Conservation (phyloP, 805 yeast species). For the Sugiyamaella americana region DNA sequence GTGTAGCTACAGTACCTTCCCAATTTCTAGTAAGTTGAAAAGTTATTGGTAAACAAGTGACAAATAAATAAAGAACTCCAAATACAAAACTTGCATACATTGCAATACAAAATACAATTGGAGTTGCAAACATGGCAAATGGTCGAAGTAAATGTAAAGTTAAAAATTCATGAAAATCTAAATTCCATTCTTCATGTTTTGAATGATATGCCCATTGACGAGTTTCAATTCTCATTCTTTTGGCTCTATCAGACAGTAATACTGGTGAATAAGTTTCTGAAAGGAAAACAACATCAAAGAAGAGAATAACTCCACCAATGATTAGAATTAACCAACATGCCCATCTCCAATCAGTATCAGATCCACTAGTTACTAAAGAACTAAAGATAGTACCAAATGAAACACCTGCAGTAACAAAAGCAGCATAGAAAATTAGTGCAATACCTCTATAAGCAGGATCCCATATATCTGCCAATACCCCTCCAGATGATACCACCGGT, state of each 20-base stretch:
- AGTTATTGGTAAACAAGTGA: conserved; percentile 37
- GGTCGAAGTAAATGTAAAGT: conserved; percentile 75
- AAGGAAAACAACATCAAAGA: conserved; percentile 34
- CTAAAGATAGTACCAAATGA: conserved; percentile 44
- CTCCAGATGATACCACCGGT: conserved; percentile 55
- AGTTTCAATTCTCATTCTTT: conserved; percentile 62
- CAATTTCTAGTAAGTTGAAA: conserved; percentile 31
- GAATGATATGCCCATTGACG: conserved; percentile 84
- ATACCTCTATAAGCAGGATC: conserved; percentile 45
- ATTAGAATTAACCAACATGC: conserved; percentile 48
- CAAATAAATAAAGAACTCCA: conserved; percentile 39
- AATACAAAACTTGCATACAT: conserved; percentile 39
- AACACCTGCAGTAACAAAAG: conserved; percentile 41
- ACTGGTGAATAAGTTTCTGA: conserved; percentile 36
- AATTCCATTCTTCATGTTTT: conserved; percentile 80
- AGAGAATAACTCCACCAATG: conserved; percentile 31
- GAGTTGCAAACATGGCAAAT: conserved; percentile 58
- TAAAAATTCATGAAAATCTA: conserved; percentile 62
- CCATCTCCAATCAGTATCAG: conserved; percentile 51
- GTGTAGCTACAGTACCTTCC: conserved; percentile 29
- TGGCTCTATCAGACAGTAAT: conserved; percentile 62
- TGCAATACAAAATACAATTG: conserved; percentile 38
- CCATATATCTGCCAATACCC: conserved; percentile 53
- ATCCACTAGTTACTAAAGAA: conserved; percentile 40
- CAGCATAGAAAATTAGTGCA: conserved; percentile 46